phyloP scores from a whole-genome alignment of 306 rosid species.

The Dryas alaskensis region DNA sequence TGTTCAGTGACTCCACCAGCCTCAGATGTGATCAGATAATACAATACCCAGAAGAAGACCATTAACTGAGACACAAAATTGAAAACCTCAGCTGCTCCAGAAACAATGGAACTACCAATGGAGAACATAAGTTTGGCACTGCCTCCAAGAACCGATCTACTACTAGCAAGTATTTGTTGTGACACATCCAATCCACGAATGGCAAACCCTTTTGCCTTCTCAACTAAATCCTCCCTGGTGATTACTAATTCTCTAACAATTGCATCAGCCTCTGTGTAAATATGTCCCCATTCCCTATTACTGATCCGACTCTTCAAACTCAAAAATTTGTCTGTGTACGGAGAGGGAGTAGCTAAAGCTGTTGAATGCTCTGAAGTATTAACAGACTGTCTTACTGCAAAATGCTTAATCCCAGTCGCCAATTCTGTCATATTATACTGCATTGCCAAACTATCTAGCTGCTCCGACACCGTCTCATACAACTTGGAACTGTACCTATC shows the following conservation, averaged over 20 bases:
- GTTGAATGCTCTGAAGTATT: conserved; percentile 51
- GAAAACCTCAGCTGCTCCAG: conserved; percentile 92
- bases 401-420: conserved; percentile 81
- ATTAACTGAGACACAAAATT: conserved; percentile 80
- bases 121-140: conserved; percentile 62
- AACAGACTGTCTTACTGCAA: conserved; percentile 41
- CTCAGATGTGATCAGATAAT: conserved; percentile 83
- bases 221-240: conserved; percentile 75
- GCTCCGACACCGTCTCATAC: conserved; percentile 76
- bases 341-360: conserved; percentile 49
- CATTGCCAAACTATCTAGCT: conserved; percentile 80
- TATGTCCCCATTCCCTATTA: conserved; percentile 75
- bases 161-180: conserved; percentile 62
- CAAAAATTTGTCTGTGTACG: conserved; percentile 59
- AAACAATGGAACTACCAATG: conserved; percentile 65
- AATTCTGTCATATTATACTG: conserved; percentile 86
- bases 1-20: conserved; percentile 99
- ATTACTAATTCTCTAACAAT: conserved; percentile 68
- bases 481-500: conserved; percentile 72
- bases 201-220: conserved; percentile 78
- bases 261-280: conserved; percentile 59
- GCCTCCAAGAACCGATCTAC: conserved; percentile 69
- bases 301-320: conserved; percentile 59
- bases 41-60: conserved; percentile 92
- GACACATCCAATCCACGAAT: conserved; percentile 70